Evolutionary conservation across 2,329 filamentous ascomycete genomes (phyloP), one percentile per base, ranked within the genome.

Genomic region (Westerdykella sp.): DNA sequence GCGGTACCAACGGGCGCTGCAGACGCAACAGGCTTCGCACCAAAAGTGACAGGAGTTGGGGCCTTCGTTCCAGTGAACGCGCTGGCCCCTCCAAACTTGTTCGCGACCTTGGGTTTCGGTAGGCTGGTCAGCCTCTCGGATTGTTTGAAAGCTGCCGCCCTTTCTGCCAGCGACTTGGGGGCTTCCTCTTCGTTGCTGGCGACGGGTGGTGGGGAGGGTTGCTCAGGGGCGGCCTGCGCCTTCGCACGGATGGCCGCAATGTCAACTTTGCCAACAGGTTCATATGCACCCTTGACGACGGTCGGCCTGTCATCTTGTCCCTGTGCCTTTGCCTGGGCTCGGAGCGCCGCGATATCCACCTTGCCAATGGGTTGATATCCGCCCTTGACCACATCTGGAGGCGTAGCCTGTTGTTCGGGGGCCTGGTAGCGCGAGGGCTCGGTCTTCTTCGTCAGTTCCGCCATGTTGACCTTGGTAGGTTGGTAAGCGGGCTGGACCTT

Each of bases 221-320:
- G 45, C 13, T 62, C 53, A 18, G 62, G 66, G 39, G 60, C 66
- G 37, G 53, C 60, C 67, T 93, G 86, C 5, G 88, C 84, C 67
- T 81, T 84, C 16, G 91, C 84, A 51, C 87, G 81, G 60, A 98
- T 96, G 16, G 91, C 90, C 35, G 87, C 87, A 67, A 98, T 97
- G 56, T 98, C 93, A 9, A 98, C 91, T 70, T 96, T 97, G 37
- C 93, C 93, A 15, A 97, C 76, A 2, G 93, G 93, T 67, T 97
- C 86, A 62, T 98, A 98, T 18, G 90, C 80, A 34, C 93, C 93
- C 69, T 95, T 97, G 15, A 97, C 87, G 5, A 81, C 79, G 1
- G 84, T 79, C 3, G 93, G 93, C 43, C 89, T 78, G 54, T 95
- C 85, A 59, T 96, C 88, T 37, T 77, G 63, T 7, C 77, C 67